phyloP scores from a whole-genome alignment of 495 filamentous ascomycete genomes.

The Neurospora pannonica region DNA sequence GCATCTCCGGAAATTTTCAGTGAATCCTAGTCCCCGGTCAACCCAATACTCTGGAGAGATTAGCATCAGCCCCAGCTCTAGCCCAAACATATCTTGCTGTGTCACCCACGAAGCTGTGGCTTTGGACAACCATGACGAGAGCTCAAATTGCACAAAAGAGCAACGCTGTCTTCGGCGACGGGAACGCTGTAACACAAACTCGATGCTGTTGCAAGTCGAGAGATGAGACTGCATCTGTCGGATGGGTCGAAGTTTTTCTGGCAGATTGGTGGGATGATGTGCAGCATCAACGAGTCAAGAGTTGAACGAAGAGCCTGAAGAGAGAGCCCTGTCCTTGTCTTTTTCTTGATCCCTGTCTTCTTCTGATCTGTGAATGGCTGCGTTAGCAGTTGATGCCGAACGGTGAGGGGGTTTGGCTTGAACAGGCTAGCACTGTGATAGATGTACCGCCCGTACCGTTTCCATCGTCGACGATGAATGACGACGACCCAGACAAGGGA shows the following conservation, averaged over 20 bases:
- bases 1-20: background rate
- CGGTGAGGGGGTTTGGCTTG: slow-evolving; percentile 8
- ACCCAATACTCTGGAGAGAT: background rate
- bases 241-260: slow-evolving; percentile 3
- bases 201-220: background rate
- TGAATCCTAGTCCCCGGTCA: background rate
- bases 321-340: slow-evolving; percentile 9
- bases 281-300: slow-evolving; percentile 28
- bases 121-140: background rate
- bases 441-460: slow-evolving; percentile 10
- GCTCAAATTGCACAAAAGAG: background rate
- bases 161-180: background rate
- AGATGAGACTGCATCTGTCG: slow-evolving; percentile 1
- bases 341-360: slow-evolving; percentile 8
- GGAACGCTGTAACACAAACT: background rate
- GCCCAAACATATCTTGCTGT: background rate
- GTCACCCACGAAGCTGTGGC: background rate
- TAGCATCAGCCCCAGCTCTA: background rate
- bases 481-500: slow-evolving; percentile 3
- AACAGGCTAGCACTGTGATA: slow-evolving; percentile 15
- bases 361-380: slow-evolving; percentile 10
- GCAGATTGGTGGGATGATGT: slow-evolving; percentile 24
- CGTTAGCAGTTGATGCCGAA: slow-evolving; percentile 19
- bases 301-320: slow-evolving; percentile 15
- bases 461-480: slow-evolving; percentile 7